Percentiles rank a stretch among this genome's conserved stretches.
Conservation (phyloP, 352 stramenopile species). For the Phytophthora chlamydospora region DNA sequence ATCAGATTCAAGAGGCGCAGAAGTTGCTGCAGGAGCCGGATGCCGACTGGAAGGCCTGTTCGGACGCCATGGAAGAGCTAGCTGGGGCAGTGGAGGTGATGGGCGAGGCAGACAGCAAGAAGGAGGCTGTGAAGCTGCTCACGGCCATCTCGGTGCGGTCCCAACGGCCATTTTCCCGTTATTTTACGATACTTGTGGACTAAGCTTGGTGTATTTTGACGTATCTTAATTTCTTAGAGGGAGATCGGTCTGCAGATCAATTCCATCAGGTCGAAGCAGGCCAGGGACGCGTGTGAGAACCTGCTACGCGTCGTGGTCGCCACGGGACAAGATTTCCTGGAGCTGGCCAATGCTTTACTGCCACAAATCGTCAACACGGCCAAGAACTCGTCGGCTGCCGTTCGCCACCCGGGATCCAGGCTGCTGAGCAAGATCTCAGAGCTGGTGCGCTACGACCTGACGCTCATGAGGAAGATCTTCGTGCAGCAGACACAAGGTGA, state of each 20-base stretch:
- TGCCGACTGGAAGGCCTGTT: constrained; percentile 52
- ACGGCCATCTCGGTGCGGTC: constrained; percentile 49
- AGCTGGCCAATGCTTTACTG: constrained; percentile 66
- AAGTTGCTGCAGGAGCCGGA: constrained; percentile 34
- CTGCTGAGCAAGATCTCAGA: constrained; percentile 65
- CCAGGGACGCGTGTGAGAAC: constrained; percentile 53
- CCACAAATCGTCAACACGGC: constrained; percentile 52
- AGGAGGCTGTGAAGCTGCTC: constrained; percentile 46
- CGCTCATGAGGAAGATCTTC: constrained; percentile 55
- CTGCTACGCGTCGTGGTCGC: constrained; percentile 56
- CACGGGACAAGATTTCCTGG: constrained; percentile 50
- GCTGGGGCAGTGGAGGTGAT: constrained; percentile 54
- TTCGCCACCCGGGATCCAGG: constrained; percentile 54
- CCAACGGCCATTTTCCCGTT: constrained; percentile 12
- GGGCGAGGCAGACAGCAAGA: constrained; percentile 19
- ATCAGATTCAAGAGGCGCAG: constrained; percentile 50
- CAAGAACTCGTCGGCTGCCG: constrained; percentile 58
- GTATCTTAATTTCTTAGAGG: constrained; percentile 27
- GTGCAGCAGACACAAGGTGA: constrained; percentile 48
- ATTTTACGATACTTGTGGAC: background rate
- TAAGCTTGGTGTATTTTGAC: constrained; percentile 15
- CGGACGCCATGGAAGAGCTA: constrained; percentile 48
- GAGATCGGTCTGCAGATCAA: constrained; percentile 51
- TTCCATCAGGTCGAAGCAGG: constrained; percentile 57
- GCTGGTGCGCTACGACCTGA: constrained; percentile 65